Evolutionary conservation across 352 stramenopile genomes (phyloP).

Genomic region (Blastocystis sp.): DNA sequence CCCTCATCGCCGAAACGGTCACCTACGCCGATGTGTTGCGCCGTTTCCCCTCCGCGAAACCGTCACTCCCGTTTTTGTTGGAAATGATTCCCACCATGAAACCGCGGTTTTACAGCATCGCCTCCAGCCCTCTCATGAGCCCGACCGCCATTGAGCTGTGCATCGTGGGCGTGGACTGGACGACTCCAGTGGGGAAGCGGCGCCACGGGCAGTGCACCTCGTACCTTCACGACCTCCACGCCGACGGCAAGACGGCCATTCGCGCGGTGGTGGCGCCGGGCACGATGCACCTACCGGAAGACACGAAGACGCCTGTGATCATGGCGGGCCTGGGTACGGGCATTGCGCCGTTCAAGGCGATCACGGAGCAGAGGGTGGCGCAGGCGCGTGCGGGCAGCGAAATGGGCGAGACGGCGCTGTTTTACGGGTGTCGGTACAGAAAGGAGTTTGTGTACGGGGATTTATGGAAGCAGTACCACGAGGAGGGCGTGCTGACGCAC

Average conservation of each 20-base stretch:
- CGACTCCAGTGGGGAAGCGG: conserved; percentile 77
- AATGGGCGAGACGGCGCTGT: conserved; percentile 80
- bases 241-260: conserved; percentile 72
- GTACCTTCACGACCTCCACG: conserved; percentile 78
- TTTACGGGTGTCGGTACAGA: conserved; percentile 90
- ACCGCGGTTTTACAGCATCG: conserved; percentile 84
- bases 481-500: conserved; percentile 80
- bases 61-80: conserved; percentile 76
- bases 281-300: conserved; percentile 86
- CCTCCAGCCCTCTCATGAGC: conserved; percentile 83
- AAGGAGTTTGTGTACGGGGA: conserved; percentile 93
- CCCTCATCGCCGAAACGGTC: conserved; percentile 76
- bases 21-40: conserved; percentile 77
- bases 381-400: conserved; percentile 73
- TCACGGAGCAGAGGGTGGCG: conserved; percentile 82
- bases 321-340: conserved; percentile 83
- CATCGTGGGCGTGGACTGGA: conserved; percentile 83
- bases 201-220: conserved; percentile 86
- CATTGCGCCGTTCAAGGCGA: conserved; percentile 84
- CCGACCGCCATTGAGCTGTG: conserved; percentile 80
- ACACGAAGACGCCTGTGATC: conserved; percentile 85
- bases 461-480: conserved; percentile 80
- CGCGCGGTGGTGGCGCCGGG: conserved; percentile 89
- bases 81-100: conserved; percentile 80
- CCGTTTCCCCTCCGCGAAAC: conserved; percentile 78